These are phyloP conservation scores for Pseudogymnoascus sp. DNA, from an alignment of 2,329 filamentous ascomycete genomes.

Conservation along the genomic window DNA sequence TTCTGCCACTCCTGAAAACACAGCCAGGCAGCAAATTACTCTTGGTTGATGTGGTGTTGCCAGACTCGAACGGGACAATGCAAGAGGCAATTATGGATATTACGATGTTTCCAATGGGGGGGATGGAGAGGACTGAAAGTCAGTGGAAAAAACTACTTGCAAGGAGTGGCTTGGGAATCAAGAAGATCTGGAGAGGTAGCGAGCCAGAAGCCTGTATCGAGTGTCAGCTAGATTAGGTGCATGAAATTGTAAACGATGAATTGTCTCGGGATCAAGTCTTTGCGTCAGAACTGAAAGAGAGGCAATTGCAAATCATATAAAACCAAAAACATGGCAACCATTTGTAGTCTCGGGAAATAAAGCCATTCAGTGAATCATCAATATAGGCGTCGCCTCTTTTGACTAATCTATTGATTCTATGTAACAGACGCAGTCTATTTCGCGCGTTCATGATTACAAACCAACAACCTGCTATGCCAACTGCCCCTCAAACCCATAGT, in stretches of 20 bases:
- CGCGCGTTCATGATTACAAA: neutral
- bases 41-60: constrained; percentile 20
- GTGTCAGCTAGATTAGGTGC: constrained; percentile 1
- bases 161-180: constrained; percentile 18
- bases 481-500: neutral
- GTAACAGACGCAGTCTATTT: neutral
- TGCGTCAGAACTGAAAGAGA: neutral
- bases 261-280: neutral
- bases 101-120: constrained; percentile 20
- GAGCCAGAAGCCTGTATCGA: constrained; percentile 17
- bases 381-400: neutral
- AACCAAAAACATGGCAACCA: neutral
- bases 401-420: neutral
- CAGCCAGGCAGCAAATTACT: constrained; percentile 19
- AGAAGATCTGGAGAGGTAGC: constrained; percentile 22
- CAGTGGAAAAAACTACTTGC: constrained; percentile 18
- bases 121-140: constrained; percentile 19
- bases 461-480: neutral
- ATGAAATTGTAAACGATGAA: neutral
- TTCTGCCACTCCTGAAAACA: constrained; percentile 16
- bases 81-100: constrained; percentile 19
- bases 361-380: neutral
- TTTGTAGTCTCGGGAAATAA: neutral
- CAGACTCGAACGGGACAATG: constrained; percentile 18
- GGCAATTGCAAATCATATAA: neutral